phyloP scores from a whole-genome alignment of 768 basidiomycete genomes.

The Boletus insuetus region DNA sequence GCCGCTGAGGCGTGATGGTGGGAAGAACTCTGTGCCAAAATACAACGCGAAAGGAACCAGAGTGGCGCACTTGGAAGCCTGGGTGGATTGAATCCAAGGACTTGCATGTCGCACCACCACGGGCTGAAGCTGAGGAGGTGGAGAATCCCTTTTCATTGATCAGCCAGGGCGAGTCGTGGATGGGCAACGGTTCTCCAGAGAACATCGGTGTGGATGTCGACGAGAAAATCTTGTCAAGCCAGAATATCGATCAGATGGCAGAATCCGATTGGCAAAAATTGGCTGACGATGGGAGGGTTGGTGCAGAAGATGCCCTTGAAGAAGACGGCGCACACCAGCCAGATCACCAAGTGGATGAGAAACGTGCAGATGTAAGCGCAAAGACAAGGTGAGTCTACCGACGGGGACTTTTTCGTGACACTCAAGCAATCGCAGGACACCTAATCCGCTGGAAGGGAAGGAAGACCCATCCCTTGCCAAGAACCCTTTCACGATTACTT shows the following conservation, averaged over 20 bases:
- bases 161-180: slow-evolving; percentile 17
- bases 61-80: slow-evolving; percentile 59
- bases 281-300: slow-evolving; percentile 5
- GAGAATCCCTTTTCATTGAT: slow-evolving; percentile 26
- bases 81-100: slow-evolving; percentile 3
- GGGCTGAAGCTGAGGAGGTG: slow-evolving; percentile 9
- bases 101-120: slow-evolving; percentile 9
- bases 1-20: slow-evolving; percentile 71
- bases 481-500: slow-evolving; percentile 23
- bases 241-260: slow-evolving; percentile 31
- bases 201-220: slow-evolving; percentile 30
- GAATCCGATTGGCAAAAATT: slow-evolving; percentile 17
- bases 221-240: slow-evolving; percentile 31
- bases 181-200: background rate
- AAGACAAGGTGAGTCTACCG: slow-evolving; percentile 1
- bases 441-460: background rate
- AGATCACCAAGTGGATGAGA: background rate
- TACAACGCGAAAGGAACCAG: slow-evolving; percentile 46
- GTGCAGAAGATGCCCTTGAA: slow-evolving; percentile 10
- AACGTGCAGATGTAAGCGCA: too few relatives aligned
- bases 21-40: slow-evolving; percentile 63
- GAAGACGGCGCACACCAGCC: background rate
- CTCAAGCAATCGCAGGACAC: background rate
- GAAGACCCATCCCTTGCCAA: background rate
- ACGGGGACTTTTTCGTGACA: background rate